phyloP scores from a whole-genome alignment of 106 monocot genomes.

The Dactylorhiza incarnata region DNA sequence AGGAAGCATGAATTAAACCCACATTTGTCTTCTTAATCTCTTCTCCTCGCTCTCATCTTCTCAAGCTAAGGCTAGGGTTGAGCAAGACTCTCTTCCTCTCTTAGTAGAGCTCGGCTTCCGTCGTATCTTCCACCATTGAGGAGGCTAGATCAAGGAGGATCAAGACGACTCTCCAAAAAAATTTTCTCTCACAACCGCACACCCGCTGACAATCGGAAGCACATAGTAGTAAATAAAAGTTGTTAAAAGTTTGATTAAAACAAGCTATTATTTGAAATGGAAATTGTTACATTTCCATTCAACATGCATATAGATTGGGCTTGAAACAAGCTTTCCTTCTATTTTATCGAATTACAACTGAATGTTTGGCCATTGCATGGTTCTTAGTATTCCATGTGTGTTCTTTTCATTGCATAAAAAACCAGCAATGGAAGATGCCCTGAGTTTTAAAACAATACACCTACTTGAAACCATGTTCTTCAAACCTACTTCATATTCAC shows the following conservation, averaged over 20 bases:
- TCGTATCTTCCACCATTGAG: no score
- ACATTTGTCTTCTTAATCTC: no score
- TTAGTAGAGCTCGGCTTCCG: no score
- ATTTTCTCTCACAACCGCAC: no score
- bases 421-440: neutral
- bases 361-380: neutral
- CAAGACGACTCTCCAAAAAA: no score
- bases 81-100: no score
- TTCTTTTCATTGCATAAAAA: neutral
- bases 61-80: no score
- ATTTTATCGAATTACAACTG: neutral
- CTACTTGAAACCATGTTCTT: neutral
- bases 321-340: neutral
- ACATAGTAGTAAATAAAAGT: neutral
- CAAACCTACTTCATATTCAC: neutral
- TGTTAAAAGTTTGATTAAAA: neutral
- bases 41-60: no score
- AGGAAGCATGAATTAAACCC: no score
- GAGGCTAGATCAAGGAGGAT: no score
- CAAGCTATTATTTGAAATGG: neutral
- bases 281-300: neutral
- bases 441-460: neutral
- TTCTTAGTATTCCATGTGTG: neutral
- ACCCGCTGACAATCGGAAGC: no score
- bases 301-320: neutral